Base-by-base conservation (phyloP, 2,329 filamentous ascomycete species). In the Beauveria varroae region DNA sequence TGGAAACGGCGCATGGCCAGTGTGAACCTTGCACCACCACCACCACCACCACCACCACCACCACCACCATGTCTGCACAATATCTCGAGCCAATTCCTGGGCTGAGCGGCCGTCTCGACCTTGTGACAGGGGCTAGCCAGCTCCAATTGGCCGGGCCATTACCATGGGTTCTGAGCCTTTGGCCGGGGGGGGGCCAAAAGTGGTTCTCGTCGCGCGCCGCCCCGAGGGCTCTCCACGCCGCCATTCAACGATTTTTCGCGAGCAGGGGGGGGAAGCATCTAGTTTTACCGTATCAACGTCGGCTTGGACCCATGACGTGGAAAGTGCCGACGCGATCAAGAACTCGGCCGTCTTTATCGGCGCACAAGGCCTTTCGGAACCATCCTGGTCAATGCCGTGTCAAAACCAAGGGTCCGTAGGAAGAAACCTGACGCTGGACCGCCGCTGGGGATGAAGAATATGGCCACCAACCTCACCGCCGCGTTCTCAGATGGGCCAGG, bases 111-210 rank as follows among this genome's bases (percentile, higher is more conserved):
- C 66, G 65, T 43, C 66, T 68, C 5, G 72, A 70, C 0, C 66
- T 73, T 7, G 63, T 74, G 1, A 73, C 72, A 0, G 72, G 72
- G 7, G 72, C 67, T n/a, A 73, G 71, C 62, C 70, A 70, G 3
- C 72, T 72, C 12, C 34, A 37, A 74, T 74, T 54, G 72, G 72
- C 10, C 69, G 69, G 1, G 68, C 67, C 22, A 74, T 74, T 26
- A 26, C 24, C 5, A n/a, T n/a, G n/a, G 63, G 69, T 71, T 0
- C 62, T 67, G 7, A 68, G 69, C 71, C 0, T 59, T 73, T 14
- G 16, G 67, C 71, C 1, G 72, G 72, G 0, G 70, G 5, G 34
- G 34, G 34, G 34, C 12, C 71, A 20, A 67, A 65, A 0, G 62
- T 74, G 8, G 64, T 74, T 24, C 64, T 74, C 6, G 64, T 74